Base-by-base conservation (phyloP, 768 basidiomycete genomes). In the Tricholoma bakamatsutake region DNA sequence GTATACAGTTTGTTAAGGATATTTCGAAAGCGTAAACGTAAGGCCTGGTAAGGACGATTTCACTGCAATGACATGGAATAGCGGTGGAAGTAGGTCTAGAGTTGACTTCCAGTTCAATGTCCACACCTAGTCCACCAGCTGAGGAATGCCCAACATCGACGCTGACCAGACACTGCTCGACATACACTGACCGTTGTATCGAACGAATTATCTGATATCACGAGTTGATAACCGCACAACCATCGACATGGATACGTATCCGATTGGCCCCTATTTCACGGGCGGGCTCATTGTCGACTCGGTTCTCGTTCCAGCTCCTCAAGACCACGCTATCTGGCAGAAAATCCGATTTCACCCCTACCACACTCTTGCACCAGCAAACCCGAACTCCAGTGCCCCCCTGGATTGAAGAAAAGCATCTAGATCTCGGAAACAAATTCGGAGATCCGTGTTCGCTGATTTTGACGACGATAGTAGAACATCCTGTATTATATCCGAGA, bases 91-190 rank as follows among this genome's bases (percentile, higher is more conserved):
- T 46, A 34, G 40, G 1, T 58, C 50, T 58, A 24, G 28, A 18
- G 21, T 57, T 50, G 13, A 57, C 27, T 30, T 50, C 31, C 31
- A 62, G n/a, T 18, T 59, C 57, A 43, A 59, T 55, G 42, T 59
- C 53, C 31, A 55, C 21, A 18, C 40, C 47, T 9, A 59, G 39
- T 27, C 58, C 57, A 15, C 47, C 52, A 18, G 54, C 11, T 35
- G 33, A 48, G 10, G 34, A 31, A 13, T 62, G 62, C 10, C 72
- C 75, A 13, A 73, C 55, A 53, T 74, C 69, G 1, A 73, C 64
- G 45, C 68, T 71, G 27, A 73, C 60, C 12, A 73, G 50, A 6
- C 75, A 74, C 56, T 74, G 71, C 47, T 76, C 75, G 24, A 71
- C 62, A 56, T 75, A 75, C 0, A 54, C 39, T 7, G 45, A 3